phyloP scores from a whole-genome alignment of 495 filamentous ascomycete genomes.

The Aspergillus nanangensis region DNA sequence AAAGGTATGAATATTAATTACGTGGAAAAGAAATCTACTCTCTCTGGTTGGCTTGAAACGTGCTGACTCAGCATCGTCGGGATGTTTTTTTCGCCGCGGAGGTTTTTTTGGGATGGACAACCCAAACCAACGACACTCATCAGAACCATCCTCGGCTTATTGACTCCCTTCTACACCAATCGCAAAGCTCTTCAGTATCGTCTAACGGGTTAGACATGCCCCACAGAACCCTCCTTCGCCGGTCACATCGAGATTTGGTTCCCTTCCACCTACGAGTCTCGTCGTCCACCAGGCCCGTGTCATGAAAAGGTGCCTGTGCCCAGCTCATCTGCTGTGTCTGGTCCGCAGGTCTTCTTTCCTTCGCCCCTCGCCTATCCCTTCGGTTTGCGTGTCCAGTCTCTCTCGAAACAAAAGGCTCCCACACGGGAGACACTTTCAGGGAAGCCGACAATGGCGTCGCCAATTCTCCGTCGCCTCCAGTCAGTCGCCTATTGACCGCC shows the following conservation, averaged over 20 bases:
- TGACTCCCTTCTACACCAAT: neutral
- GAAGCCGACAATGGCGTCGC: constrained; percentile 19
- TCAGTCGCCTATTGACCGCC: constrained; percentile 4
- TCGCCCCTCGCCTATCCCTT: constrained; percentile 5
- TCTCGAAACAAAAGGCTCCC: constrained; percentile 1
- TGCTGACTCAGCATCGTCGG: constrained; percentile 20
- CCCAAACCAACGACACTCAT: neutral
- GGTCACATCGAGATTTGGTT: constrained; percentile 32
- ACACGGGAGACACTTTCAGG: constrained; percentile 7
- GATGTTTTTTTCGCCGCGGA: constrained; percentile 1
- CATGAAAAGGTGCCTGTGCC: constrained; percentile 41
- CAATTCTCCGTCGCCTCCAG: constrained; percentile 12
- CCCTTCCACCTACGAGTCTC: constrained; percentile 24
- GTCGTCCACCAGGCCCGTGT: constrained; percentile 29
- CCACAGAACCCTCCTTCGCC: constrained; percentile 24
- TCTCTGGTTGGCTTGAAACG: constrained; percentile 11
- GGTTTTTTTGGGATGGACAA: neutral
- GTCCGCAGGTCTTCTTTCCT: constrained; percentile 22
- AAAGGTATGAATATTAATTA: no score
- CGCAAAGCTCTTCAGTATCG: constrained; percentile 15
- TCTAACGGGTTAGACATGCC: constrained; percentile 33
- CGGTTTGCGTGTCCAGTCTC: neutral
- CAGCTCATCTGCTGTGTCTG: constrained; percentile 34
- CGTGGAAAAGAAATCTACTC: neutral
- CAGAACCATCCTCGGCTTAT: neutral